Base-by-base conservation (phyloP, 129 eudicot genomes). In the Helianthus tuberosus region DNA sequence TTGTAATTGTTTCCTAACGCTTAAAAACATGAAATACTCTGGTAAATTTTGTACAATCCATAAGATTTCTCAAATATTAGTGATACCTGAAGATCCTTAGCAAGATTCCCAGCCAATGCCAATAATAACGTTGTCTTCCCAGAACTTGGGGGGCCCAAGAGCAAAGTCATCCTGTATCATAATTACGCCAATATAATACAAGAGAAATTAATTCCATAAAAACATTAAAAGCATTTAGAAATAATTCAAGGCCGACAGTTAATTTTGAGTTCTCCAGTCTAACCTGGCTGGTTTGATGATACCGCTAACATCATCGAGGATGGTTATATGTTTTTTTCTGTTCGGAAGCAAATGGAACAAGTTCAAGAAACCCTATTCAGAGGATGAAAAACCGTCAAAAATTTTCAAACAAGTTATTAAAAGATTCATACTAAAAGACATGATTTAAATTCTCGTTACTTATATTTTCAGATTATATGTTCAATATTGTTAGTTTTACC, bases 71-170 rank as follows among this genome's bases (percentile, higher is more conserved):
- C 36, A 2, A 32, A 3, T 32, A 2, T 51, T n/a, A 5, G 57
- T 53, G 27, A 16, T 16, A 85, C 97, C 90, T 81, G 71, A 14
- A 89, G 77, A 14, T 73, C 53, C 59, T 77, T 77, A 63, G 84
- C 87, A 29, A 89, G 86, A 72, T 46, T 71, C 32, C 97, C 97
- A 11, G 92, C 89, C 80, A 91, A 78, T 49, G 92, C 90, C 69
- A 88, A 76, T 76, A 91, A 61, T 41, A 91, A 65, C 1, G 97
- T 91, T 3, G 96, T 91, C 86, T 91, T 91, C 65, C 97, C 93
- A 1, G 97, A 91, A 79, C 88, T 78, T 57, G 97, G 97, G 32
- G 97, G 97, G 71, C 97, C 97, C 81, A 91, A 78, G 63, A 91
- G 92, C 79, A 91, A 78, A n/a, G 96, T 91, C 97, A 91, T 82